phyloP scores from a whole-genome alignment of 2,329 filamentous ascomycete species.

The Neofusicoccum sp. region DNA sequence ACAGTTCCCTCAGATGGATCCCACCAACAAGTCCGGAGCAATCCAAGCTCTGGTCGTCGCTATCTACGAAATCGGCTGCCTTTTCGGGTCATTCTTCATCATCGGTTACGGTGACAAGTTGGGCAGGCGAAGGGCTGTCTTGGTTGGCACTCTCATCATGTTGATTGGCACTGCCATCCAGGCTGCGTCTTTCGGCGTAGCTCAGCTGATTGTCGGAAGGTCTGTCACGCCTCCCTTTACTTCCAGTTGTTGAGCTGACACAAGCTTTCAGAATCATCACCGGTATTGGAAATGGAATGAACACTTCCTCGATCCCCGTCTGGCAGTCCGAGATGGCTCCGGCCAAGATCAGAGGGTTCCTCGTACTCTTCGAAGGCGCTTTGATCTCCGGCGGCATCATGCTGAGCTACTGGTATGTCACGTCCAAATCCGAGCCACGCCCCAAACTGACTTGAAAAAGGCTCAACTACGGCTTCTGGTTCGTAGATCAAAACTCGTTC shows the following conservation, averaged over 20 bases:
- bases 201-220: conserved; percentile 52
- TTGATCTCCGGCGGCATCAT: conserved; percentile 50
- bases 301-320: conserved; percentile 54
- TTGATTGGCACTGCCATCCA: conserved; percentile 45
- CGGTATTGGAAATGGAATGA: conserved; percentile 58
- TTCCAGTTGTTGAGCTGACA: not conserved
- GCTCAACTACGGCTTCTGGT: conserved; percentile 29
- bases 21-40: conserved; percentile 39
- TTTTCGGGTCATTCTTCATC: conserved; percentile 40
- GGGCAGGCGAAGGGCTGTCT: conserved; percentile 43
- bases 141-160: conserved; percentile 42
- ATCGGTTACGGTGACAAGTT: conserved; percentile 40
- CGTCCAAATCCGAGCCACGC: no score
- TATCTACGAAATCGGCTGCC: conserved; percentile 51
- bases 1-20: conserved; percentile 38
- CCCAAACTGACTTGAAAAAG: not conserved
- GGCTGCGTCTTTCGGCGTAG: conserved; percentile 35
- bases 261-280: conserved; percentile 51
- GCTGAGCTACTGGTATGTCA: conserved; percentile 49
- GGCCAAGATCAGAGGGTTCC: conserved; percentile 57
- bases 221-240: not conserved
- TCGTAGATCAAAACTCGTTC: not conserved
- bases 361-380: conserved; percentile 60
- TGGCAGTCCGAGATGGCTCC: conserved; percentile 55
- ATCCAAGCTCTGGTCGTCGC: conserved; percentile 51